Conservation (phyloP, 208 protist genomes). For the Wallacemonas collosoma region DNA sequence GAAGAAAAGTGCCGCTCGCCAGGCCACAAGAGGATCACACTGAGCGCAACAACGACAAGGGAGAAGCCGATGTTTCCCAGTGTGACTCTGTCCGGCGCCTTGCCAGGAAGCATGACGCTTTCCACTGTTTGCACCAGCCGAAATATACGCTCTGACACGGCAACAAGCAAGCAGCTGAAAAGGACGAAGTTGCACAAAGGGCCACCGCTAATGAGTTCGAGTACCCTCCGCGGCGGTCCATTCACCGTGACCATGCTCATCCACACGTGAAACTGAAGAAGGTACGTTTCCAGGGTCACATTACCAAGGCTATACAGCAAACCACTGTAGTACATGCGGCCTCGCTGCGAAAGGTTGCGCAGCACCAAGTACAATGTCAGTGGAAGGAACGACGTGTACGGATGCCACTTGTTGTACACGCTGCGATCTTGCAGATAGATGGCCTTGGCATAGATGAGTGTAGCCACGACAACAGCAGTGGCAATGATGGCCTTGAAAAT, state of each 20-base stretch:
- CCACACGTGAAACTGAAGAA: conserved; percentile 75
- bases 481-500: conserved; percentile 30
- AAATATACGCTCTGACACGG: conserved; percentile 37
- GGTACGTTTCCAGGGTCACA: conserved; percentile 90
- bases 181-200: conserved; percentile 43
- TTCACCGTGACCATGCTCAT: conserved; percentile 50
- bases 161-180: conserved; percentile 23
- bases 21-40: conserved; percentile 11
- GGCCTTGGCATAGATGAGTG: conserved; percentile 26
- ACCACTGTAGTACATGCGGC: conserved; percentile 43
- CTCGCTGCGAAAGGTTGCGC: conserved; percentile 53
- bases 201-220: conserved; percentile 33
- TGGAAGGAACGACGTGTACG: conserved; percentile 74
- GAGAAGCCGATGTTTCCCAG: conserved; percentile 23
- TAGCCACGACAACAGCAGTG: conserved; percentile 12
- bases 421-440: conserved; percentile 34
- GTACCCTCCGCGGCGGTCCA: conserved; percentile 31
- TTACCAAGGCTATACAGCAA: conserved; percentile 64
- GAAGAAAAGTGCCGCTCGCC: not conserved
- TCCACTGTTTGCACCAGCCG: conserved; percentile 17
- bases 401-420: conserved; percentile 74
- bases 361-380: conserved; percentile 65
- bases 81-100: conserved; percentile 15
- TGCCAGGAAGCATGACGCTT: conserved; percentile 28
- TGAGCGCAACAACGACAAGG: not conserved